Evolutionary conservation across 805 yeast genomes (phyloP), one percentile per base, ranked within the genome.

Genomic region (Monosporozyma servazzii): DNA sequence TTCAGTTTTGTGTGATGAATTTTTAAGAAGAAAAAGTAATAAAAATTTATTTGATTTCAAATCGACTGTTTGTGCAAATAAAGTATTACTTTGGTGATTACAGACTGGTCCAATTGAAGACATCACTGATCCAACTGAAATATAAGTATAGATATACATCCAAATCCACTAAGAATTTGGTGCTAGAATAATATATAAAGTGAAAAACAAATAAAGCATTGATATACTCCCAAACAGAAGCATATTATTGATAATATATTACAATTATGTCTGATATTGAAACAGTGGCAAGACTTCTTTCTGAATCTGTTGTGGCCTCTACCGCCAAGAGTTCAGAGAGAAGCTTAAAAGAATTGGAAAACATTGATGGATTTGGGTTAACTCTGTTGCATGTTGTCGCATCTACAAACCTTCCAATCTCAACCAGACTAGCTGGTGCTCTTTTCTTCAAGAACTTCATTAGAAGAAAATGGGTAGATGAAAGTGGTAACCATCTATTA

Each of bases 371-470:
- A 3, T 93, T 93, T 66, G 76, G 95, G 8, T 71, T 88, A 46
- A 78, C 82, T 30, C 70, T 93, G 39, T 69, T 93, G 51, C 89
- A 86, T 61, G 79, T 90, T 17, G 86, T 89, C 33, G 88, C 95
- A 4, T 75, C 85, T 15, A 63, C 73, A 30, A 74, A 75, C 42
- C 62, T 82, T 42, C 75, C 77, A 3, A 64, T 67, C 5, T 72
- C 86, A 1, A 78, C 85, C 1, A 75, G 97, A 54, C 72, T 90
- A 47, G 96, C 99, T 1, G 96, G 87, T 18, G 88, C 96, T 0
- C 71, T 95, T 49, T 89, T 85, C 68, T 88, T 93, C 71, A 93
- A 93, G 66, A 93, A 93, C 66, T 77, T 88, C 54, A 76, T 93
- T 56, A 84, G 79, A 60, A 74, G 96, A 48, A 83, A 78, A 59